These are phyloP conservation scores for Phytophthora foliorum DNA, from an alignment of 352 stramenopile genomes.

Conservation along the genomic window DNA sequence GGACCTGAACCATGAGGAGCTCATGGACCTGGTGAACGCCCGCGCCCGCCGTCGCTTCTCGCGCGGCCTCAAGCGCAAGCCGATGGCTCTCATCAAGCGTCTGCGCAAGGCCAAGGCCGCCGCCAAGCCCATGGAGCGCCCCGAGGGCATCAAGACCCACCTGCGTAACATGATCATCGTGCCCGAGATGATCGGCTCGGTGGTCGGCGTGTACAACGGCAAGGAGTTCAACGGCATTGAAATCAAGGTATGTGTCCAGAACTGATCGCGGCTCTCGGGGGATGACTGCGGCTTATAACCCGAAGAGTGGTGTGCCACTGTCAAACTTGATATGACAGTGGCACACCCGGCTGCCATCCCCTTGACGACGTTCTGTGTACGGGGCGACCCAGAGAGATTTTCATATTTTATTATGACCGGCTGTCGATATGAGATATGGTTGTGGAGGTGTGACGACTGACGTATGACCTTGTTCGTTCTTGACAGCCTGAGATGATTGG, in stretches of 20 bases:
- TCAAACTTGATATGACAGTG: background rate
- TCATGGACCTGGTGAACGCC: conserved; percentile 98
- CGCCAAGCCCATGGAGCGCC: conserved; percentile 97
- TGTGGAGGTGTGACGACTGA: conserved; percentile 27
- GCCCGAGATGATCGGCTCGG: conserved; percentile 99
- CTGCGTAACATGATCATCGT: conserved; percentile 99
- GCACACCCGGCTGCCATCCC: conserved; percentile 65
- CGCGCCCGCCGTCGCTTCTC: conserved; percentile 98
- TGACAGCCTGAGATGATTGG: conserved; percentile 98
- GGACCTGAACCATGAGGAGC: conserved; percentile 99
- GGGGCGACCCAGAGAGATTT: conserved; percentile 87
- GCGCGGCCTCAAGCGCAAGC: conserved; percentile 99
- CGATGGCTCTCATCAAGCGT: conserved; percentile 99
- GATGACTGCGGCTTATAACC: conserved; percentile 73
- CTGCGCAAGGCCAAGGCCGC: conserved; percentile 99
- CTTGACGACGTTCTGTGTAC: conserved; percentile 91
- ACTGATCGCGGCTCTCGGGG: conserved; percentile 84
- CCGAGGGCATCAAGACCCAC: conserved; percentile 99
- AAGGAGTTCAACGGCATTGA: conserved; percentile 99
- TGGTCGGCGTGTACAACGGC: conserved; percentile 99
- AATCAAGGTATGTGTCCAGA: conserved; percentile 97
- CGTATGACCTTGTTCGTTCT: conserved; percentile 10
- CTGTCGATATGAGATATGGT: background rate
- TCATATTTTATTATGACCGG: conserved; percentile 12
- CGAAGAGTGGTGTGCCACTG: conserved; percentile 60